phyloP scores from a whole-genome alignment of 805 yeast genomes.

The Wickerhamiella parazyma region DNA sequence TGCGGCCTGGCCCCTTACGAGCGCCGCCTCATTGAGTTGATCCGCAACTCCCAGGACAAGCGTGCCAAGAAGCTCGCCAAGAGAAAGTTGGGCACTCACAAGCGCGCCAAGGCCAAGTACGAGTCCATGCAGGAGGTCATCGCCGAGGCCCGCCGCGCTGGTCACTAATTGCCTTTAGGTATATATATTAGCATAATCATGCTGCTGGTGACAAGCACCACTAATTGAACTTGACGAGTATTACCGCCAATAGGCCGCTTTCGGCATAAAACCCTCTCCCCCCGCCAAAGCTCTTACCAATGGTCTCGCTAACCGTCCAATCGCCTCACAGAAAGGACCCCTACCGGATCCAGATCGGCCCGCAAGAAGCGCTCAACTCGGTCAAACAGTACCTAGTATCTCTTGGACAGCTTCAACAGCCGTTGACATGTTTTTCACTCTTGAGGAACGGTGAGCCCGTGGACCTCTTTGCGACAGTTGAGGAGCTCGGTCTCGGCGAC shows the following conservation, averaged over 20 bases:
- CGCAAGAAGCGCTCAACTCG: slow-evolving; percentile 40
- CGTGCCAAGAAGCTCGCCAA: slow-evolving; percentile 99
- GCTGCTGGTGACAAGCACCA: too few relatives aligned
- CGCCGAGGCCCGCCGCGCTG: slow-evolving; percentile 70
- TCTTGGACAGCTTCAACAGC: slow-evolving; percentile 42
- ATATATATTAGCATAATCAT: background rate
- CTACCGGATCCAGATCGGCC: slow-evolving; percentile 17
- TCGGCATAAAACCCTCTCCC: background rate
- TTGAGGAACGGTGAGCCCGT: slow-evolving; percentile 26
- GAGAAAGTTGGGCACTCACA: slow-evolving; percentile 98
- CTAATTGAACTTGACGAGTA: too few relatives aligned
- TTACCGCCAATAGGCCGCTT: too few relatives aligned
- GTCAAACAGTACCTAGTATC: slow-evolving; percentile 44
- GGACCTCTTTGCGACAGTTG: slow-evolving; percentile 24
- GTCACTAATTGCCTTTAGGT: slow-evolving; percentile 16
- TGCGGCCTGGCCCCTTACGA: slow-evolving; percentile 99
- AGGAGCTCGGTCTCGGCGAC: slow-evolving; percentile 24
- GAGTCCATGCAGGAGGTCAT: slow-evolving; percentile 95
- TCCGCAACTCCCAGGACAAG: slow-evolving; percentile 99
- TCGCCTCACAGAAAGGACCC: slow-evolving; percentile 19
- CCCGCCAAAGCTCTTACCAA: background rate
- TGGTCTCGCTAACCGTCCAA: slow-evolving; percentile 10
- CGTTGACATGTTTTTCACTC: slow-evolving; percentile 46
- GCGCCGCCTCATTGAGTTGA: slow-evolving; percentile 97
- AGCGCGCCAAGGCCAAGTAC: slow-evolving; percentile 98